These are phyloP conservation scores for Ceratobasidium sp. DNA, from an alignment of 1,284 basidiomycete species.

Conservation along the genomic window DNA sequence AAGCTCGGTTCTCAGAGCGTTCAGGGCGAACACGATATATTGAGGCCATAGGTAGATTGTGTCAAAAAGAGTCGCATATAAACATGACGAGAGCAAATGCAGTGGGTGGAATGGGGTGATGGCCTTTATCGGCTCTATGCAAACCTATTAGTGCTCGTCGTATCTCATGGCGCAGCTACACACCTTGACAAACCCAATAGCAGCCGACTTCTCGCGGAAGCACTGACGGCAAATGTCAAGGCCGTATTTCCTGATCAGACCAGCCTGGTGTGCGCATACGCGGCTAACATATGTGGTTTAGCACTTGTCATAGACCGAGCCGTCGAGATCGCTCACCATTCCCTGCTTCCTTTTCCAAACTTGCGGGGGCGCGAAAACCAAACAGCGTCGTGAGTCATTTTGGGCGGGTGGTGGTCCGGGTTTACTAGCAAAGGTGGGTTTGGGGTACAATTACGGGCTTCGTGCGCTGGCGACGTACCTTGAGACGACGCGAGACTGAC, in stretches of 20 bases:
- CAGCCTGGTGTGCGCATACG: conserved; percentile 93
- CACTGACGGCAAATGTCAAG: conserved; percentile 97
- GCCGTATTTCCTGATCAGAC: conserved; percentile 94
- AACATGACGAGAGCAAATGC: conserved; percentile 42
- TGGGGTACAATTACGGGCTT: background rate
- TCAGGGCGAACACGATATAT: background rate
- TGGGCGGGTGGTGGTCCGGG: conserved; percentile 47
- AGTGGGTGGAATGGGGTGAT: background rate
- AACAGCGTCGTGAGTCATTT: conserved; percentile 90
- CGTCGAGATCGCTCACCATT: conserved; percentile 68
- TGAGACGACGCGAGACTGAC: conserved; percentile 13
- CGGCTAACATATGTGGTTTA: conserved; percentile 63
- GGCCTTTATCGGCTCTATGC: conserved; percentile 46
- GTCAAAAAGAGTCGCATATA: conserved; percentile 39
- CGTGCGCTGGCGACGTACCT: conserved; percentile 11
- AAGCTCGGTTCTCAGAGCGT: background rate
- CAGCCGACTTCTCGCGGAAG: conserved; percentile 94
- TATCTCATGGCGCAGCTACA: conserved; percentile 47
- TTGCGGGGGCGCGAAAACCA: conserved; percentile 94
- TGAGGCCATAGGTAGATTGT: conserved; percentile 35
- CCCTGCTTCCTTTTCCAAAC: conserved; percentile 93
- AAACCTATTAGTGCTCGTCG: background rate
- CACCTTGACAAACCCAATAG: conserved; percentile 95
- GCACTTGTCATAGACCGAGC: background rate
- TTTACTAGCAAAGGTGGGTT: background rate